Evolutionary conservation across 2,329 filamentous ascomycete species (phyloP).

Genomic region (Bipolaris victoriae): DNA sequence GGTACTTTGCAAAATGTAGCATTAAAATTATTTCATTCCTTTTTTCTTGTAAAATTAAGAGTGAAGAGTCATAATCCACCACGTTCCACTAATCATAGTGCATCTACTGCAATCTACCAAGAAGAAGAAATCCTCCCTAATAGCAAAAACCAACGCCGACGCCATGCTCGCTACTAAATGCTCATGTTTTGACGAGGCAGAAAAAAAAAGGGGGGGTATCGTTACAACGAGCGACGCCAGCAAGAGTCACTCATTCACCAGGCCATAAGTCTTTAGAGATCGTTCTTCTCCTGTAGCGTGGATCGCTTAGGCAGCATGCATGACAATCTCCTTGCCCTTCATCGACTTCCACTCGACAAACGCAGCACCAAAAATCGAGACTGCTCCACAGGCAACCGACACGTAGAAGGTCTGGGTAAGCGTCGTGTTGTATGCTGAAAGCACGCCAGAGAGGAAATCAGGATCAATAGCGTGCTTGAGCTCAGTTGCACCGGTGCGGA

Average conservation of each 20-base stretch:
- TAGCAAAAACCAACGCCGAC: neutral
- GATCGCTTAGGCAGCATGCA: slow-evolving; percentile 35
- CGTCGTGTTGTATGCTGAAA: slow-evolving; percentile 68
- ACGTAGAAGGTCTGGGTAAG: slow-evolving; percentile 67
- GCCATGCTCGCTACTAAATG: neutral
- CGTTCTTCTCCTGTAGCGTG: neutral
- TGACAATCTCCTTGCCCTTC: slow-evolving; percentile 61
- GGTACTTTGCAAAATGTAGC: too few species aligned
- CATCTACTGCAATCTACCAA: neutral
- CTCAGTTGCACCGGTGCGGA: slow-evolving; percentile 62
- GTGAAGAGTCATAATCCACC: slow-evolving; percentile 12
- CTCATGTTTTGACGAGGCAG: neutral
- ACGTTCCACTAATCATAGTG: neutral
- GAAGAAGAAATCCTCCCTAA: neutral
- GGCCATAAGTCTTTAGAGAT: neutral
- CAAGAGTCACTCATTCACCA: neutral
- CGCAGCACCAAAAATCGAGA: slow-evolving; percentile 62
- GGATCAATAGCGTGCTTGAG: slow-evolving; percentile 56
- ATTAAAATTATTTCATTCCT: neutral
- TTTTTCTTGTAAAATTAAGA: neutral
- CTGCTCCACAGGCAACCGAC: slow-evolving; percentile 59
- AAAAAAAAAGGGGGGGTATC: slow-evolving; percentile 11
- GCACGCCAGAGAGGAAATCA: slow-evolving; percentile 60
- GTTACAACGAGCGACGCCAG: neutral
- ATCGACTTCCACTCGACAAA: slow-evolving; percentile 70